Base-by-base conservation (phyloP, 371 early-diverging fungal genomes). In the Mortierella polycephala region DNA sequence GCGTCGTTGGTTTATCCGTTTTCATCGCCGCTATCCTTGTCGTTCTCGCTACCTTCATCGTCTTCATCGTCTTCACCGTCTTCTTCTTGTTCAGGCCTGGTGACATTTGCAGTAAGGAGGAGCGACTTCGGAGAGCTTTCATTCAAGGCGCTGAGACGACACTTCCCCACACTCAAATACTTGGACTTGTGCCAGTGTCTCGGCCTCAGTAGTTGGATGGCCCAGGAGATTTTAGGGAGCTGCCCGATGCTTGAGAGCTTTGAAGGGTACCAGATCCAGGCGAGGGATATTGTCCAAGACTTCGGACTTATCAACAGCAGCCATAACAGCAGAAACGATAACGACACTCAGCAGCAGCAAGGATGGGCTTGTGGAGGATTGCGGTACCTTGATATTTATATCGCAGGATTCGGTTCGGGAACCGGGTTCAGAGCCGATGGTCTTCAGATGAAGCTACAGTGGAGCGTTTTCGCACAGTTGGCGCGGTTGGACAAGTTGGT, bases 261-360 rank as follows among this genome's bases (percentile, higher is more conserved):
- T 60, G 74, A 74, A n/a, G 74, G 74, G 37, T 42, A 68, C 23
- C 60, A 56, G 23, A 50, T 74, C n/a, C 54, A 54, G n/a, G 64
- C 52, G 8, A 14, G 39, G n/a, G 69, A 74, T 50, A 60, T 74
- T n/a, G 30, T 68, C 7, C 57, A 56, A 21, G 65, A 57, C 2
- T 46, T 49, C 46, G 16, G 20, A n/a, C 14, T 3, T 20, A 10
- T 37, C 14, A 9, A 7, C 41, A n/a, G 40, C 0, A 51, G 10
- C 47, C 14, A 45, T 41, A 46, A 45, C 18, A 16, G 44, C 23
- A 14, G 53, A n/a, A 45, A 39, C 41, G 56, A 49, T 4, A 30
- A 45, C 13, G n/a, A 37, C 11, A 23, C 51, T 7, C 10, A 23
- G 7, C 23, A 16, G 16, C 14, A 40, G 1, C 18, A 8, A 39